Percentiles rank a stretch among this genome's conserved stretches.
These are phyloP conservation scores for Hymenoscyphus repandus DNA, from an alignment of 2,329 filamentous ascomycete species.

Conservation along the genomic window DNA sequence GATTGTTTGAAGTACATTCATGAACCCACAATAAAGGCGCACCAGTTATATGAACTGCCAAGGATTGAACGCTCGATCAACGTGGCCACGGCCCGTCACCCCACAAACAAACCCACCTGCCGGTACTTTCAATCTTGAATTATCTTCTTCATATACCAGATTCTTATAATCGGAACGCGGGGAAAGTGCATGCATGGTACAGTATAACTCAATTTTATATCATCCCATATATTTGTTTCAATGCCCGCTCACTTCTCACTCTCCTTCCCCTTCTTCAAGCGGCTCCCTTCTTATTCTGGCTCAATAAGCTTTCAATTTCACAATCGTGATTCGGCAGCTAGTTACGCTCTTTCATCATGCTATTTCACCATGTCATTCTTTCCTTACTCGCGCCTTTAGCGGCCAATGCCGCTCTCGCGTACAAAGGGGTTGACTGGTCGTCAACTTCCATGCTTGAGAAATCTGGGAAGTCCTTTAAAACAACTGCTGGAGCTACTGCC, in stretches of 20 bases:
- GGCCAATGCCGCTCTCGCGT: constrained; percentile 42
- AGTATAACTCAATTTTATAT: neutral
- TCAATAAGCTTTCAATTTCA: neutral
- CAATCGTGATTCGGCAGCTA: neutral
- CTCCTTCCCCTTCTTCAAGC: neutral
- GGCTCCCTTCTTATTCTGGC: neutral
- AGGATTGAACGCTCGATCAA: no score
- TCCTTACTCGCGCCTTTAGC: neutral
- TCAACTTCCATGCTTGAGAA: constrained; percentile 60
- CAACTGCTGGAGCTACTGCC: constrained; percentile 44
- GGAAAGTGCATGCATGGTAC: neutral
- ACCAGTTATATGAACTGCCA: no score
- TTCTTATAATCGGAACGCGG: neutral
- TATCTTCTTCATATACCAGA: neutral
- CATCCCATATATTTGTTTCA: neutral
- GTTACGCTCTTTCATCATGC: constrained; percentile 2
- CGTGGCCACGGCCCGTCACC: neutral
- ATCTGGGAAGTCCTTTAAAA: constrained; percentile 56
- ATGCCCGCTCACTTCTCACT: neutral
- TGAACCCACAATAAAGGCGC: no score
- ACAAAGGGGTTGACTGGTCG: constrained; percentile 67
- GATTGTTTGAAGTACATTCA: no score
- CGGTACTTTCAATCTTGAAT: neutral
- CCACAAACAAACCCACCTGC: neutral
- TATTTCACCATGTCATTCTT: constrained; percentile 6